These are phyloP conservation scores for Rhododendron vialii DNA, from an alignment of 148 eudicot species.

Conservation along the genomic window DNA sequence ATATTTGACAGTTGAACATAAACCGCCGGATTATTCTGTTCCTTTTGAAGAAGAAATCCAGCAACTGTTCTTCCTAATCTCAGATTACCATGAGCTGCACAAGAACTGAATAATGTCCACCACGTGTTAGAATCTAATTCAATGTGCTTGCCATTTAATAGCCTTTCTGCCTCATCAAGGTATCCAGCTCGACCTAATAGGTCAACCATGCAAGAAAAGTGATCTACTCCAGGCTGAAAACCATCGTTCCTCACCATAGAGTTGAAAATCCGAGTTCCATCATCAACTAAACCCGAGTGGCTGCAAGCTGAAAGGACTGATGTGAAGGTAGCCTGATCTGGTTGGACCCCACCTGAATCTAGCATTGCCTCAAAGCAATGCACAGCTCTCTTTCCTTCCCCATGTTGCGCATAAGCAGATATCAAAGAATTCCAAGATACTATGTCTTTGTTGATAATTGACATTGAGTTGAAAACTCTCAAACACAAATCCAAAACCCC, in stretches of 20 bases:
- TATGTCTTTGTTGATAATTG: conserved; percentile 40
- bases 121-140: conserved; percentile 43
- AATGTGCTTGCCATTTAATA: conserved; percentile 27
- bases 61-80: conserved; percentile 61
- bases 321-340: conserved; percentile 68
- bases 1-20: conserved; percentile 69
- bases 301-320: conserved; percentile 82
- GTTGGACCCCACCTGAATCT: conserved; percentile 28
- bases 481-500: conserved; percentile 46
- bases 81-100: conserved; percentile 60
- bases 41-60: conserved; percentile 47
- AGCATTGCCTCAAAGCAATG: conserved; percentile 48
- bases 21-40: conserved; percentile 44
- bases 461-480: conserved; percentile 50
- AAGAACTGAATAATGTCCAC: conserved; percentile 78
- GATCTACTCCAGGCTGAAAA: conserved; percentile 47
- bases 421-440: conserved; percentile 77
- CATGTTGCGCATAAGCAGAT: conserved; percentile 66
- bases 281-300: conserved; percentile 64
- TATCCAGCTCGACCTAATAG: conserved; percentile 73
- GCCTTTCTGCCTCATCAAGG: conserved; percentile 58
- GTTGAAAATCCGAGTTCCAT: conserved; percentile 57
- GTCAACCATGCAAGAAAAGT: conserved; percentile 73
- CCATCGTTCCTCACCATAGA: conserved; percentile 49
- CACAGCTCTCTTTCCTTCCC: conserved; percentile 53